Base-by-base conservation (phyloP, 129 eudicot genomes). In the Sambucus nigra region DNA sequence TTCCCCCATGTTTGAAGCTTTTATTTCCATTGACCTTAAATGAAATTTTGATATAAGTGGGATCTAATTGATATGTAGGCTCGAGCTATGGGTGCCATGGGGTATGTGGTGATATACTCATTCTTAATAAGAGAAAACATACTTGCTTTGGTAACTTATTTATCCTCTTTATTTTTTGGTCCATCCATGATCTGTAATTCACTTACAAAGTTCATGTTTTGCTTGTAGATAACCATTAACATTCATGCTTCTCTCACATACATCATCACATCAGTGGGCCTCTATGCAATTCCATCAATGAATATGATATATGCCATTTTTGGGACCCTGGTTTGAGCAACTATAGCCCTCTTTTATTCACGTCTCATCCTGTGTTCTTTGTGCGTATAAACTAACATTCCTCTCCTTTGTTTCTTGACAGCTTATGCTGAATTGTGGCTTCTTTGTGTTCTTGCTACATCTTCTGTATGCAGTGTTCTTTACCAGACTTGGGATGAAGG, bases 81-180 rank as follows among this genome's bases (percentile, higher is more conserved):
- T 68, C 74, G 99, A 55, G 94, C 99, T 17, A 19, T 59, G 31
- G 99, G 99, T 54, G 95, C 94, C 47, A 24, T 78, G 40, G 78
- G 82, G 40, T 86, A 82, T 75, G 95, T 86, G 60, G 53, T 86
- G 52, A 70, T 80, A 63, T 77, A 80, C 68, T 91, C 99, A 11
- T 91, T 82, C 65, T 66, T 91, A 71, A 86, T 91, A 35, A 82
- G 86, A 67, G 99, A 91, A 51, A 91, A 91, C 68, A 85, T 91
- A 13, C 94, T 91, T 54, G 82, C 78, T 40, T 59, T 91, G 99
- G 98, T 91, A 79, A 74, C 28, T 29, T 27, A 52, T n/a, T 63
- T 33, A 1, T 4, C 38, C 45, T 63, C 22, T 7, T n/a, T 5
- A 33, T 24, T 27, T 53, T 5, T 28, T 19, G 6, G 20, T 9